phyloP scores from a whole-genome alignment of 2,329 filamentous ascomycete genomes.

The Fusarium sp. region DNA sequence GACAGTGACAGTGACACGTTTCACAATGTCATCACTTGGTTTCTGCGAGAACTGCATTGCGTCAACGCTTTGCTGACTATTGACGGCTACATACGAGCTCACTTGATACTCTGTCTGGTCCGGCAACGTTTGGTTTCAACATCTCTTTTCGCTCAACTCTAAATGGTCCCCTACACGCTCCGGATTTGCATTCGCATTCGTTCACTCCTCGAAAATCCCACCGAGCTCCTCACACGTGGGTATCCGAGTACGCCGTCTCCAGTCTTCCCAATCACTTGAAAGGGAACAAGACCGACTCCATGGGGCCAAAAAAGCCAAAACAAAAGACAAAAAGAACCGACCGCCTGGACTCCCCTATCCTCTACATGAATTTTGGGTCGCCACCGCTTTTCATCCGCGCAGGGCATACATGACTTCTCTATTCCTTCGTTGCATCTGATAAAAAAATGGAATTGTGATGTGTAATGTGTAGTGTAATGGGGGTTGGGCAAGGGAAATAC shows the following conservation, averaged over 20 bases:
- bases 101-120: constrained; percentile 48
- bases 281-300: constrained; percentile 43
- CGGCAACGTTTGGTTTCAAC: constrained; percentile 31
- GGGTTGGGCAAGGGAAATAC: constrained; percentile 34
- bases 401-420: constrained; percentile 56
- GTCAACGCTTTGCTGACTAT: constrained; percentile 33
- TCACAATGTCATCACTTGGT: constrained; percentile 10
- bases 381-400: constrained; percentile 48
- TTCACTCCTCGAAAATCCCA: constrained; percentile 31
- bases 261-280: constrained; percentile 49
- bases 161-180: constrained; percentile 44
- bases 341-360: constrained; percentile 53
- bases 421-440: constrained; percentile 50
- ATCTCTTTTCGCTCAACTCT: constrained; percentile 36
- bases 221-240: constrained; percentile 30
- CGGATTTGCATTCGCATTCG: constrained; percentile 31
- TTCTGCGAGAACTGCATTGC: not conserved
- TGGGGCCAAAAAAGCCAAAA: constrained; percentile 34
- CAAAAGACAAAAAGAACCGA: constrained; percentile 42
- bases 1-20: not conserved
- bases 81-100: constrained; percentile 42
- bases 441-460: constrained; percentile 41
- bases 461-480: constrained; percentile 36
- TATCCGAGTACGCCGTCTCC: constrained; percentile 39
- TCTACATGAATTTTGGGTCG: constrained; percentile 56